Base-by-base conservation (phyloP, 345 rosid genomes). In the Barbarea vulgaris region DNA sequence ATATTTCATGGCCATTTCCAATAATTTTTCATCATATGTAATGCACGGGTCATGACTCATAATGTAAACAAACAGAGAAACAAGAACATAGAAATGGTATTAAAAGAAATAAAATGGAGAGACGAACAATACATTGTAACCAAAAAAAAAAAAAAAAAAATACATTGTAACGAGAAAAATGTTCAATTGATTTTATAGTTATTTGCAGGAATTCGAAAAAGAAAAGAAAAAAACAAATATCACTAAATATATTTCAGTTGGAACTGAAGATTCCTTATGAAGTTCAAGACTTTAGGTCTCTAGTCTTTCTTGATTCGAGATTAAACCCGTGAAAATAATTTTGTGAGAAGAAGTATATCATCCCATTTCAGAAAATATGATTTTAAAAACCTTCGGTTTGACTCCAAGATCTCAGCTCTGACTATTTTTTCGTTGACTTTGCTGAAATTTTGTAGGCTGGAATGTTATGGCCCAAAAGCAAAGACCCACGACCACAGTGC, bases 1-100 rank as follows among this genome's bases (percentile, higher is more conserved):
- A 46, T 34, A 19, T 6, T 19, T 14, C 46, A n/a, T 58, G 18
- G 11, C 21, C 39, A 6, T 14, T 58, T 18, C 44, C 42, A 58
- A 58, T 58, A 33, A 58, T 58, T n/a, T 17, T 46, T 58, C 64
- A 34, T 58, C 5, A 58, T 15, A 57, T 57, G 62, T 41, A 57
- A 57, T 57, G 62, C 62, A 57, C 4, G 62, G 24, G 25, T 31
- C 41, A 31, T 1, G 30, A 28, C 30, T 28, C 30, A 27, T 27
- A 28, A 31, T 17, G 15, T 3, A 31, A 57, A 6, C 42, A 33
- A 33, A 31, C 25, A 57, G 42, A 57, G 41, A 19, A 17, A 57
- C 19, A 31, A 30, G 13, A 30, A 10, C 24, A 31, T 21, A 3
- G 2, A 9, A 9, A 17, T 57, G 42, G 13, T 31, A 57, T 6